phyloP scores from a whole-genome alignment of 176 grass and related monocot genomes.

The Bothriochloa decipiens region DNA sequence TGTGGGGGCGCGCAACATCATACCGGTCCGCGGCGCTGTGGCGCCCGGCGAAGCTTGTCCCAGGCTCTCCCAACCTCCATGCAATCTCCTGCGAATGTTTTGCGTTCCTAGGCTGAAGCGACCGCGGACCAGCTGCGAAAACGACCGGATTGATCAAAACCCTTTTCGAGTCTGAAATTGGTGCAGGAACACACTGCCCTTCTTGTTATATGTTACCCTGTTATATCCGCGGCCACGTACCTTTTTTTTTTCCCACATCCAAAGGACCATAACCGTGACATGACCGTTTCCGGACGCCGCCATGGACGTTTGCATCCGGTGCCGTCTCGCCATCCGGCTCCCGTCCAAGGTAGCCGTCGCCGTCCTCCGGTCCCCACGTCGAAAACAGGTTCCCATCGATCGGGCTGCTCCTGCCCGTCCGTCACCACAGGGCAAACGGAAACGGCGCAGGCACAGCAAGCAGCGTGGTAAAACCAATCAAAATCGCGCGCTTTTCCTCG shows the following conservation, averaged over 20 bases:
- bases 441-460: background rate
- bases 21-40: background rate
- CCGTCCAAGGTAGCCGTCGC: background rate
- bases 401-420: background rate
- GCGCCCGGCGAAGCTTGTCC: too few relatives aligned
- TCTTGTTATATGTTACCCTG: too few relatives aligned
- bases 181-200: too few relatives aligned
- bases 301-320: background rate
- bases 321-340: slow-evolving; percentile 14
- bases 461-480: slow-evolving; percentile 6
- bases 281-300: slow-evolving; percentile 20
- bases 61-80: too few relatives aligned
- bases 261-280: background rate
- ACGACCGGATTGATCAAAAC: too few relatives aligned
- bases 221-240: too few relatives aligned
- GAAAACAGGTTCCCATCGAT: background rate
- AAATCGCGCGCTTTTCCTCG: background rate
- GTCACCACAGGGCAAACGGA: background rate
- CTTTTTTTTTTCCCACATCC: too few relatives aligned
- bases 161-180: too few relatives aligned
- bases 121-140: too few relatives aligned
- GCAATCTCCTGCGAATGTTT: too few relatives aligned
- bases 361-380: background rate
- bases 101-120: too few relatives aligned
- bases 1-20: slow-evolving; percentile 5